A percentile compares a stretch with the other conserved stretches of the same genome.
Conservation (phyloP, 129 eudicot genomes). For the Flaveria ramosissima region DNA sequence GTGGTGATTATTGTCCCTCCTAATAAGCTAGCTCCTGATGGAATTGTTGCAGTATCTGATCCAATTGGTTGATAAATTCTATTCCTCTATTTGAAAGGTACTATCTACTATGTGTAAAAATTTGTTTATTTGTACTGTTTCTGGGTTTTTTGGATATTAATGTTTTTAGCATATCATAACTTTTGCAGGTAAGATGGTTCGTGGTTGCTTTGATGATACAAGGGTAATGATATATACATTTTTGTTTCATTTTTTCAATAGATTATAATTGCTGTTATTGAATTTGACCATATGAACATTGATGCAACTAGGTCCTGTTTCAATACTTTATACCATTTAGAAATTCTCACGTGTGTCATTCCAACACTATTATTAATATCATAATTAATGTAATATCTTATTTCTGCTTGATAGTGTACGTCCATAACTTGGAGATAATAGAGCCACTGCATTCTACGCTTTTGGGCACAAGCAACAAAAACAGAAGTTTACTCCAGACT, state of each 20-base stretch:
- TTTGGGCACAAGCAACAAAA: too few species aligned
- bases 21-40: too few species aligned
- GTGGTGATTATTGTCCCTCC: too few species aligned
- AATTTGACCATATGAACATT: slow-evolving; percentile 84
- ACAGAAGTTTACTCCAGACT: too few species aligned
- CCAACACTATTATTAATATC: not conserved
- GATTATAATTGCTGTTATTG: slow-evolving; percentile 11
- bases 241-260: slow-evolving; percentile 3
- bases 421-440: slow-evolving; percentile 88
- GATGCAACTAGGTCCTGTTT: slow-evolving; percentile 67
- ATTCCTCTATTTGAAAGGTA: too few species aligned
- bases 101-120: too few species aligned
- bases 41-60: too few species aligned
- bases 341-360: not conserved
- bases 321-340: slow-evolving; percentile 8
- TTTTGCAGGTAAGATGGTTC: too few species aligned
- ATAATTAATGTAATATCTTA: not conserved
- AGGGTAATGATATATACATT: slow-evolving; percentile 44
- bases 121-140: too few species aligned
- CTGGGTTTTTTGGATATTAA: too few species aligned
- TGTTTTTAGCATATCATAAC: too few species aligned
- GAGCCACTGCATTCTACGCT: slow-evolving; percentile 80
- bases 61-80: too few species aligned
- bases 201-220: slow-evolving; percentile 97
- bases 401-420: slow-evolving; percentile 51